Conservation (phyloP, 805 yeast genomes). For the Komagataella ulmi region DNA sequence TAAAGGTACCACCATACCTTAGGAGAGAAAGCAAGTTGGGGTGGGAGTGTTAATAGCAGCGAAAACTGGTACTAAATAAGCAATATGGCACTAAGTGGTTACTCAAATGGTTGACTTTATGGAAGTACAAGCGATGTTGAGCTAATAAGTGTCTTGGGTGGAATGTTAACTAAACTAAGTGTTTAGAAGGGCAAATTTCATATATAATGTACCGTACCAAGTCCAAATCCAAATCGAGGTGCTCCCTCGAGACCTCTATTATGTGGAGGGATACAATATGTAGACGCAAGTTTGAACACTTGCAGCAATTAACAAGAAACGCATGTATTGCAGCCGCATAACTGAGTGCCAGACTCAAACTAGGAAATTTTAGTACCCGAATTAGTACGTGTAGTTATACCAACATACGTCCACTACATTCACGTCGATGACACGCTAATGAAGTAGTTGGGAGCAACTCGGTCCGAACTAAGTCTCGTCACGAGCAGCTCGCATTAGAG, state of each 20-base stretch:
- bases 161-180: neutral
- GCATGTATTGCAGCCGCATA: neutral
- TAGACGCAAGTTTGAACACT: neutral
- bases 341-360: neutral
- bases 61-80: neutral
- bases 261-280: neutral
- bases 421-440: neutral
- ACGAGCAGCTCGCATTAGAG: too few relatives aligned
- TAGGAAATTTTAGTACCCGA: neutral
- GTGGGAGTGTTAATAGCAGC: neutral
- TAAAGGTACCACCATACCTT: neutral
- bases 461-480: too few relatives aligned
- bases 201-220: neutral
- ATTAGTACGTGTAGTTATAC: neutral
- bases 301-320: neutral
- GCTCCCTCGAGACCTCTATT: neutral
- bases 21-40: neutral
- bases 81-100: neutral
- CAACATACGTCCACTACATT: neutral
- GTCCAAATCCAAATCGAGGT: neutral
- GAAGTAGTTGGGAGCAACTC: too few relatives aligned
- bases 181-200: neutral
- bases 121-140: neutral
- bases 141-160: neutral
- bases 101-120: neutral